phyloP scores from a whole-genome alignment of 83 land plant genomes.

The Isoetes engelmannii region DNA sequence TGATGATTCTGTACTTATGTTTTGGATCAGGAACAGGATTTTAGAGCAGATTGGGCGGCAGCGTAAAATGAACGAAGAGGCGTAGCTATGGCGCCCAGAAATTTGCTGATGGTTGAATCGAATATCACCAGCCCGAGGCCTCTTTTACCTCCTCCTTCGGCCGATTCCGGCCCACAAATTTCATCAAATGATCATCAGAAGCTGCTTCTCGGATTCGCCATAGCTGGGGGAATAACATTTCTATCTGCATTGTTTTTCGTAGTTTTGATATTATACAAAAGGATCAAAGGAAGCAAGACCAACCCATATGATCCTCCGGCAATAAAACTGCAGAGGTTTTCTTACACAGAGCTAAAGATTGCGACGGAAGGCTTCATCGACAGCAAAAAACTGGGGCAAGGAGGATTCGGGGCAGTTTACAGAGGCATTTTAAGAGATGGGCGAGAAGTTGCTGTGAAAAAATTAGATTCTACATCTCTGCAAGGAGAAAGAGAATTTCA shows the following conservation, averaged over 20 bases:
- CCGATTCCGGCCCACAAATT: too few species aligned
- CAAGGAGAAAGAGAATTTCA: constrained; percentile 15
- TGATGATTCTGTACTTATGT: too few species aligned
- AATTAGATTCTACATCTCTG: constrained; percentile 7
- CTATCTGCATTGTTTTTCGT: neutral
- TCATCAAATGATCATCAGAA: neutral
- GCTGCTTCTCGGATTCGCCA: neutral
- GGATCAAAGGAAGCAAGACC: neutral
- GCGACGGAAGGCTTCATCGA: neutral
- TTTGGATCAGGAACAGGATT: too few species aligned
- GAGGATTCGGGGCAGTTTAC: constrained; percentile 14
- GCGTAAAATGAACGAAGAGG: too few species aligned
- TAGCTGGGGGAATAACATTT: neutral
- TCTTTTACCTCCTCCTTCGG: too few species aligned
- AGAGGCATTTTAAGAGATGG: constrained; percentile 8
- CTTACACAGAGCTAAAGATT: constrained; percentile 4
- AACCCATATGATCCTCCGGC: constrained; percentile 7
- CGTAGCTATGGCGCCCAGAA: too few species aligned
- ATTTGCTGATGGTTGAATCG: too few species aligned
- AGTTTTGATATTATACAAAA: neutral
- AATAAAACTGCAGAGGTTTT: neutral
- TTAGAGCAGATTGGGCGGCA: too few species aligned
- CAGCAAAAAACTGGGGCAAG: constrained; percentile 15
- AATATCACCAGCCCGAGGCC: too few species aligned
- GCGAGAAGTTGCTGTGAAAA: neutral